phyloP scores from a whole-genome alignment of 2,329 filamentous ascomycete genomes.

The Phaeosphaeriaceae sp. region DNA sequence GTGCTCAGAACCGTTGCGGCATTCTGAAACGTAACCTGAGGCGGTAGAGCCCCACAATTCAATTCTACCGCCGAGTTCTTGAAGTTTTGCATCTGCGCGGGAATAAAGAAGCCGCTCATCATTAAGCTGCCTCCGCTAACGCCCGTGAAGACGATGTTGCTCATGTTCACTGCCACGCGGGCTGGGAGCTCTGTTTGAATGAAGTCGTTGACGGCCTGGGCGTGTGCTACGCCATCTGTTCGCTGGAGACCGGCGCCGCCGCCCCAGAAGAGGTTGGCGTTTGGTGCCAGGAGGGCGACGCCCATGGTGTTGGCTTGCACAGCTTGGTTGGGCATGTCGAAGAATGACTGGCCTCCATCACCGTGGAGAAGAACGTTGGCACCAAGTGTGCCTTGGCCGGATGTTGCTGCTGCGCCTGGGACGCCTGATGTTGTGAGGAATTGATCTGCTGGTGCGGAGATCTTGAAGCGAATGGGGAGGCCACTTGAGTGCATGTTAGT shows the following conservation, averaged over 20 bases:
- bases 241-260: conserved; percentile 60
- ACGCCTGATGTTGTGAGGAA: conserved; percentile 60
- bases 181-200: conserved; percentile 58
- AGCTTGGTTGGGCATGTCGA: conserved; percentile 63
- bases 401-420: conserved; percentile 51
- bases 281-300: conserved; percentile 61
- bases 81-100: conserved; percentile 61
- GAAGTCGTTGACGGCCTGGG: conserved; percentile 62
- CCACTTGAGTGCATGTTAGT: conserved; percentile 46
- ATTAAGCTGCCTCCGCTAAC: conserved; percentile 63
- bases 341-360: conserved; percentile 65
- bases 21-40: conserved; percentile 60
- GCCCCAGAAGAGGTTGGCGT: conserved; percentile 64
- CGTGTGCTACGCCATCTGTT: conserved; percentile 62
- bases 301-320: conserved; percentile 60
- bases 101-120: conserved; percentile 64
- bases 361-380: conserved; percentile 66
- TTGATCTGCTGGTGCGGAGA: conserved; percentile 61
- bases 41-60: conserved; percentile 62
- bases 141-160: conserved; percentile 63
- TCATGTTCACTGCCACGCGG: conserved; percentile 60
- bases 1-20: conserved; percentile 51
- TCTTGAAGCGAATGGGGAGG: conserved; percentile 62
- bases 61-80: conserved; percentile 60
- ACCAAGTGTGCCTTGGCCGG: conserved; percentile 45